Evolutionary conservation across 352 stramenopile species (phyloP).

Genomic region (Phytophthora pseudosyringae): DNA sequence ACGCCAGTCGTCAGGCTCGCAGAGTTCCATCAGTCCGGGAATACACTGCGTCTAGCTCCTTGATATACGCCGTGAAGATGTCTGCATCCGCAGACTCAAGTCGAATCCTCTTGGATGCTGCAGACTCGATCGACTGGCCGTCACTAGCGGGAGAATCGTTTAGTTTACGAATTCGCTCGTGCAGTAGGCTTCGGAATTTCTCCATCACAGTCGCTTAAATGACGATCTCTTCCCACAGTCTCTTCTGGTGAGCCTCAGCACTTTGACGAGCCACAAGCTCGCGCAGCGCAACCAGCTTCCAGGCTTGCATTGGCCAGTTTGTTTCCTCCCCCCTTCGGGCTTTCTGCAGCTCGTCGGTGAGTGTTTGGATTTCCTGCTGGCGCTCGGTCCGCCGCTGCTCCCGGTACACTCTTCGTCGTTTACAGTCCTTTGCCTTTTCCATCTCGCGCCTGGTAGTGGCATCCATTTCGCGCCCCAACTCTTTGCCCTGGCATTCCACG

Average conservation of each 20-base stretch:
- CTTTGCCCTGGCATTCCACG: background rate
- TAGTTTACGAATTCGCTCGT: background rate
- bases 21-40: conserved; percentile 11
- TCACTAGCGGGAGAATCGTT: background rate
- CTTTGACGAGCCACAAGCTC: conserved; percentile 3
- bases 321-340: background rate
- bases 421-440: conserved; percentile 9
- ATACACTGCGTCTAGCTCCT: conserved; percentile 8
- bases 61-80: conserved; percentile 9
- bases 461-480: background rate
- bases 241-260: conserved; percentile 1
- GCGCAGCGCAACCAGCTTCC: conserved; percentile 7
- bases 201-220: background rate
- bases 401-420: conserved; percentile 9
- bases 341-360: conserved; percentile 10
- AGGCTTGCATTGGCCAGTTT: background rate
- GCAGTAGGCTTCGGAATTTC: background rate
- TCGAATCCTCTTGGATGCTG: conserved; percentile 8
- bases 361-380: conserved; percentile 6
- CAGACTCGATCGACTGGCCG: background rate
- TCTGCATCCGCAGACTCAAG: conserved; percentile 7
- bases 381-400: conserved; percentile 2
- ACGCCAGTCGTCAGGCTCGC: background rate
- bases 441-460: conserved; percentile 2
- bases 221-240: conserved; percentile 4